These are phyloP conservation scores for Fraxinus dipetala DNA, from an alignment of 305 asterid species.

Conservation along the genomic window DNA sequence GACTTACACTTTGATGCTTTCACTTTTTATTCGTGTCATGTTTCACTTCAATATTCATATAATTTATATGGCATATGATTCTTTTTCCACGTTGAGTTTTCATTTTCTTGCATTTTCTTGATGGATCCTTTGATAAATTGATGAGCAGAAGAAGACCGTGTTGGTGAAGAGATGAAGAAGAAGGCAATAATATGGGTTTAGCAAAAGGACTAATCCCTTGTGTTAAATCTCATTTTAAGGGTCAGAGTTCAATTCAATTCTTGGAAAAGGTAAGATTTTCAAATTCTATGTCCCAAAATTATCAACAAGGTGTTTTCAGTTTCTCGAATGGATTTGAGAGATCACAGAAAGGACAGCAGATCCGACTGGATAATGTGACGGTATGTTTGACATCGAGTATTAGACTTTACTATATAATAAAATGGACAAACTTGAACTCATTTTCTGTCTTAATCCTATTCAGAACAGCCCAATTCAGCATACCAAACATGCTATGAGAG, in stretches of 20 bases:
- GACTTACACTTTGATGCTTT: neutral
- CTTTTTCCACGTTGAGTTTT: neutral
- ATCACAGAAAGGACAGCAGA: slow-evolving; percentile 61
- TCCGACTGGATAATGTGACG: slow-evolving; percentile 72
- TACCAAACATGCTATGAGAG: slow-evolving; percentile 22
- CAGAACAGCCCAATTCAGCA: neutral
- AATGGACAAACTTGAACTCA: neutral
- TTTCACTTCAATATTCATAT: neutral
- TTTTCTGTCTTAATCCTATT: neutral
- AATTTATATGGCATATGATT: neutral
- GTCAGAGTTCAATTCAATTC: slow-evolving; percentile 21
- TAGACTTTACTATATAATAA: neutral
- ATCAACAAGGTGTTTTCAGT: slow-evolving; percentile 56
- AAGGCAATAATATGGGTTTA: slow-evolving; percentile 48
- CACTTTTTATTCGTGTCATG: neutral
- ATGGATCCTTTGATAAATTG: slow-evolving; percentile 20
- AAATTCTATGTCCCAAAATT: slow-evolving; percentile 81
- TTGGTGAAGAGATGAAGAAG: slow-evolving; percentile 31
- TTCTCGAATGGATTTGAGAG: slow-evolving; percentile 92
- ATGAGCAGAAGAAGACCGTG: slow-evolving; percentile 15
- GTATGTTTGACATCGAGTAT: neutral
- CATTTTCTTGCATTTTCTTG: neutral
- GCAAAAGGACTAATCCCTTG: slow-evolving; percentile 37
- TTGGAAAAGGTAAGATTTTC: slow-evolving; percentile 16
- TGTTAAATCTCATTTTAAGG: slow-evolving; percentile 36